Base-by-base conservation (phyloP, 345 rosid genomes). In the Salix koriyanagi region DNA sequence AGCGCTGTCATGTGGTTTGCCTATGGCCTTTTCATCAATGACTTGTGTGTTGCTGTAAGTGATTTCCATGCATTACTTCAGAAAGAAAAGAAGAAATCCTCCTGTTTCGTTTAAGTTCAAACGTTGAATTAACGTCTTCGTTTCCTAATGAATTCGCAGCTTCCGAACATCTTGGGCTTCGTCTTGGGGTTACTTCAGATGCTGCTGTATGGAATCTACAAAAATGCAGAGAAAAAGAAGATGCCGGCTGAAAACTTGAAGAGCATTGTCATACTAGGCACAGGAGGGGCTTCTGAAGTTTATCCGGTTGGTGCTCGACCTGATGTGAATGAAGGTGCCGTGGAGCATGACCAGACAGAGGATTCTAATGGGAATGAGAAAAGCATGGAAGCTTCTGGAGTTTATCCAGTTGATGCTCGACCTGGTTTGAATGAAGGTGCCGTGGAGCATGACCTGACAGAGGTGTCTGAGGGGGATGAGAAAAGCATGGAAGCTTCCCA, bases 1-100 rank as follows among this genome's bases (percentile, higher is more conserved):
- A 89, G 91, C 69, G 99, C 99, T 16, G 68, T 89, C 30, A 81
- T 87, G 84, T 93, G 99, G 99, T 92, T 93, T 77, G 82, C 83
- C 34, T 96, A 93, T 58, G 99, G 99, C 6, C 73, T 92, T 30
- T 81, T 90, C 67, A 67, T 65, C 4, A 77, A 84, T 36, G 96
- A 96, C 84, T 70, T 84, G 7, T 90, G 98, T 70, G 83, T 96
- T 28, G 92, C 93, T 41, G 99, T 96, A 87, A 89, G 92, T 80
- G 13, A 34, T 66, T 41, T 50, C 14, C 7, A 10, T 3, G 28
- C 64, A 58, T 23, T 23, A 23, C 28, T 58, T 23, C 28, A 11
- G 44, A 10, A 9, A n/a, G 21, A 56, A 2, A 23, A 56, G 4
- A 23, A 58, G 23, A 56, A 8, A n/a, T 56, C 14, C 23, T 8